These are phyloP conservation scores for Colletotrichum zoysiae DNA, from an alignment of 2,329 filamentous ascomycete genomes.

Conservation along the genomic window DNA sequence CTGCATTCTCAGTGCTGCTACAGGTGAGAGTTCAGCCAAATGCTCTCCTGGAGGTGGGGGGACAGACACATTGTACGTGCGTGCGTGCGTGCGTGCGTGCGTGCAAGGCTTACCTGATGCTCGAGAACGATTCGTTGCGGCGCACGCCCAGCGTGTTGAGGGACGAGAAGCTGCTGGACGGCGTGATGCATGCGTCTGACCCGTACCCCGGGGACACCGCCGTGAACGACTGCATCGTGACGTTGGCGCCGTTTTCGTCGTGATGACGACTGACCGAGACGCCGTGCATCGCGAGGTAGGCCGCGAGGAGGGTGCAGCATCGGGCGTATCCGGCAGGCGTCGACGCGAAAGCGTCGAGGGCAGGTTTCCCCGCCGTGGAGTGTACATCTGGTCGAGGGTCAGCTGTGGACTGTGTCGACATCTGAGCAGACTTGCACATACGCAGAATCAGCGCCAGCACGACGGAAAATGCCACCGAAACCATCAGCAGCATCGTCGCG, in stretches of 20 bases:
- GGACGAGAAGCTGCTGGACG: conserved; percentile 33
- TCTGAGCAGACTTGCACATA: conserved; percentile 9
- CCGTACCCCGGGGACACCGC: conserved; percentile 3
- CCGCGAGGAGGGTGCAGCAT: conserved; percentile 20
- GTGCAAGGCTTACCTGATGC: conserved; percentile 22
- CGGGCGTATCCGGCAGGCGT: conserved; percentile 23
- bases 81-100: no score
- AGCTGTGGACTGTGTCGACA: neutral
- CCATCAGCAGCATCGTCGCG: conserved; percentile 40
- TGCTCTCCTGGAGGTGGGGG: neutral
- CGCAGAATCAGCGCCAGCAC: conserved; percentile 33
- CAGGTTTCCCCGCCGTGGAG: neutral
- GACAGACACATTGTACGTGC: no score
- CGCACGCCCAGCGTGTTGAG: conserved; percentile 22
- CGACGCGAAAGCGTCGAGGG: neutral
- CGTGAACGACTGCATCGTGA: neutral
- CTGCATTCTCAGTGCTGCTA: conserved; percentile 20
- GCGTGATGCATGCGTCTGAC: conserved; percentile 17
- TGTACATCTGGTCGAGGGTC: conserved; percentile 16
- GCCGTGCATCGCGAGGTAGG: conserved; percentile 31
- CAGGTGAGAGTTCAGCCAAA: neutral
- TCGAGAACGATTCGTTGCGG: conserved; percentile 27
- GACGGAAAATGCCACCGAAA: conserved; percentile 40
- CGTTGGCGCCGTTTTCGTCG: neutral
- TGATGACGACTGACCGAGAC: neutral